Percentiles rank a stretch among this genome's conserved stretches.
phyloP scores from a whole-genome alignment of 1,284 basidiomycete species.

The Trichosporon asahii region DNA sequence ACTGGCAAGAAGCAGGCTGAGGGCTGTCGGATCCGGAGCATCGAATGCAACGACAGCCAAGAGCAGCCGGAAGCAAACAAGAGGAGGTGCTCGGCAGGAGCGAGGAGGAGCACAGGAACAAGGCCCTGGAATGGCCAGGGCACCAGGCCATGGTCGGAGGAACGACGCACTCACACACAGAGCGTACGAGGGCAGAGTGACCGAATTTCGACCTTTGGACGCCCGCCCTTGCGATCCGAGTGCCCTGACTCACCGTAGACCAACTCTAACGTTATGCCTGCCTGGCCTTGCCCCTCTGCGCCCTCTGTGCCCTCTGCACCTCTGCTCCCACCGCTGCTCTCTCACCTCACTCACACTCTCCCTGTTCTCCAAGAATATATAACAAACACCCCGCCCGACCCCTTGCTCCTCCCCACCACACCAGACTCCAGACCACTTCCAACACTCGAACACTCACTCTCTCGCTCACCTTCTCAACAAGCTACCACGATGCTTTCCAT shows the following conservation, averaged over 20 bases:
- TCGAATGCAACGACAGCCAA: background rate
- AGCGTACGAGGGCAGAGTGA: background rate
- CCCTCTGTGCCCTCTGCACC: background rate
- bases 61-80: background rate
- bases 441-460: background rate
- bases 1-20: background rate
- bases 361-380: background rate
- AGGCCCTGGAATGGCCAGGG: background rate
- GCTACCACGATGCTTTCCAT: slow-evolving; percentile 22
- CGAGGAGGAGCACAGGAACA: background rate
- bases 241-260: background rate
- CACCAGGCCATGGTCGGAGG: background rate
- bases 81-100: background rate
- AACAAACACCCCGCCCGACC: background rate
- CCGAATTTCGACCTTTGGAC: background rate
- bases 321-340: background rate
- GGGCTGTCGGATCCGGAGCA: slow-evolving; percentile 8
- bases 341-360: background rate
- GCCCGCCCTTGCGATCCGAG: background rate
- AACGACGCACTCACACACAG: background rate
- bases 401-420: background rate
- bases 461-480: background rate
- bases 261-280: background rate
- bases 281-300: too few species aligned
- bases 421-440: background rate